Evolutionary conservation across 257 asterid genomes (phyloP), one percentile per base, ranked within the genome.

Genomic region (Fraxinus quadrangulata): DNA sequence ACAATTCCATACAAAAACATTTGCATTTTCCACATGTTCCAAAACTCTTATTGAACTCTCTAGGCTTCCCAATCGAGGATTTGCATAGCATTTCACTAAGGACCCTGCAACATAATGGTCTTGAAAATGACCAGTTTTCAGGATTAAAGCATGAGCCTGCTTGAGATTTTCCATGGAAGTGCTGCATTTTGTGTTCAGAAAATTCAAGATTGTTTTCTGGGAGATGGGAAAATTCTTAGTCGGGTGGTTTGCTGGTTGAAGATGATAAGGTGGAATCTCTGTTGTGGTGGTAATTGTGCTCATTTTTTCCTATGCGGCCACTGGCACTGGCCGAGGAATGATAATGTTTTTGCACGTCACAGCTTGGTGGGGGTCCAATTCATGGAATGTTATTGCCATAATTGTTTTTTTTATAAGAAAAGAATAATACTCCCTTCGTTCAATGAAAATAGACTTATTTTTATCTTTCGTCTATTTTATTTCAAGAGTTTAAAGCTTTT

Each of bases 41-140:
- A 88, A 79, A 33, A 86, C 70, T 37, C 24, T 74, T 0, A 76
- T 10, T 5, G 85, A 71, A 73, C 56, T 47, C 26, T 72, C 73
- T n/a, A 77, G 40, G 71, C 67, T 78, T 68, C 86, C 79, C 36
- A 84, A 81, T 3, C 70, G 83, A 63, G 90, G 90, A 78, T 81
- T 85, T 12, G 90, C 74, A 37, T 86, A 88, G 85, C 88, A 84
- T 56, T 79, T 86, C 7, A 84, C 37, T 11, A 84, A 40, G 42
- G 89, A 74, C 31, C 88, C 92, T 28, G 90, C 83, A 21, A 88
- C 71, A 36, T 75, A 85, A 71, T 88, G 90, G 79, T 86, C 88
- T 74, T 78, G 89, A 73, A 88, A 66, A 74, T 61, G 77, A 70
- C 85, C 89, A 2, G 88, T 81, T 86, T 85, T 86, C n/a, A 86